Base-by-base conservation (phyloP, 1,139 yeast species). In the Fermentozyma sake region DNA sequence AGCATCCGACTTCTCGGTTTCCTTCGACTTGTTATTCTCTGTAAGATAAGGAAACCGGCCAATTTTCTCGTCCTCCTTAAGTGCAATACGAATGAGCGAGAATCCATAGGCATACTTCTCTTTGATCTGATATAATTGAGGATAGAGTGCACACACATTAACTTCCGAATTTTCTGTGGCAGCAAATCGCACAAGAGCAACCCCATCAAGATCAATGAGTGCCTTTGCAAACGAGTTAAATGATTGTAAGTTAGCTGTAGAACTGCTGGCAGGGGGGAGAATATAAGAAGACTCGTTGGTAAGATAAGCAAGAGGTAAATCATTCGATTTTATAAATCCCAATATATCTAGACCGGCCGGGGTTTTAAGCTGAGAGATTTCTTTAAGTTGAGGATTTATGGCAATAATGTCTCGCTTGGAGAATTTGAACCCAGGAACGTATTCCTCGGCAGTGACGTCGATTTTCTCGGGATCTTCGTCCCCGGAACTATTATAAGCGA, bases 31-130 rank as follows among this genome's bases (percentile, higher is more conserved):
- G 58, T 22, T 12, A 6, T 30, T 39, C 4, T 59, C 51, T 1
- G 62, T 50, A 26, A 84, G 51, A 13, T 59, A 57, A 1, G 84
- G 79, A 40, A 83, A 81, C 24, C 63, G 62, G 10, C 82, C 76
- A 9, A 72, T 58, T 37, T 80, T 75, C 39, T 76, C 81, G 48
- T 89, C 96, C 41, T 86, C 95, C 18, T 71, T 69, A 52, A 74
- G 84, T 1, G 96, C 95, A n/a, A 87, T 49, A 22, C 79, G 61
- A 5, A 58, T 52, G 38, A 67, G 46, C 3, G 57, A 44, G 31
- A 71, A 58, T 0, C 59, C 50, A 30, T 55, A 55, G 3, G 52
- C 46, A 26, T 35, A 36, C 12, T 48, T 27, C 5, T 19, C 28
- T 1, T 37, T 41, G 3, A 42, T 33, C 15, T 31, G 34, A 4